phyloP scores from a whole-genome alignment of 108 stramenopile genomes.

The Cyclotella sp. region DNA sequence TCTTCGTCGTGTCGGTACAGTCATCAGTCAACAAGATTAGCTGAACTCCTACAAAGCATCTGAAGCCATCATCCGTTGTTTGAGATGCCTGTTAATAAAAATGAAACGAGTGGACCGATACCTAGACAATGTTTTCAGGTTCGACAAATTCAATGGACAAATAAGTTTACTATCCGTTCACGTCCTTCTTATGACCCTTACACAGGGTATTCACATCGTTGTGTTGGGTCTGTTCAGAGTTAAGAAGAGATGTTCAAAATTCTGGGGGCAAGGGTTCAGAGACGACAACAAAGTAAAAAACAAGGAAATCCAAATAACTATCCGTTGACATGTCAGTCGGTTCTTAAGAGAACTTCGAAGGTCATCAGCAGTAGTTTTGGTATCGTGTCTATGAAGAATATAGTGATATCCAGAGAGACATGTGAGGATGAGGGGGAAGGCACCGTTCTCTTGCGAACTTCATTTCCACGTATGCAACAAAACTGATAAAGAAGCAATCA shows the following conservation, averaged over 20 bases:
- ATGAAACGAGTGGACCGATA: too few species aligned
- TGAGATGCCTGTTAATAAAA: too few species aligned
- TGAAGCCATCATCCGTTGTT: too few species aligned
- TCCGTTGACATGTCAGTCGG: not conserved
- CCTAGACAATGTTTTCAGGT: too few species aligned
- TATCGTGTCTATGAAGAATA: conserved; percentile 25
- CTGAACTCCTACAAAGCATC: too few species aligned
- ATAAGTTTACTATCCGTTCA: too few species aligned
- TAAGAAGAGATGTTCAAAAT: not conserved
- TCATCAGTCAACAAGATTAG: too few species aligned
- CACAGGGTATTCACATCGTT: not conserved
- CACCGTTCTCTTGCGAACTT: not conserved
- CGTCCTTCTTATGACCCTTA: too few species aligned
- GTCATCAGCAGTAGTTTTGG: not conserved
- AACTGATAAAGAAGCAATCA: not conserved
- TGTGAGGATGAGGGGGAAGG: conserved; percentile 30
- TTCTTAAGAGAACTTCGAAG: not conserved
- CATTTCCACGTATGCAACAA: not conserved
- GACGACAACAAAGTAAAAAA: not conserved
- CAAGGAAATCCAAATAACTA: not conserved
- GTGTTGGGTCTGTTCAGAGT: conserved; percentile 3
- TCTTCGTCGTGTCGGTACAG: too few species aligned
- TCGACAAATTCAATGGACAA: too few species aligned
- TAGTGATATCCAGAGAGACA: conserved; percentile 45
- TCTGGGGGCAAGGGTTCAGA: conserved; percentile 18